Evolutionary conservation across 768 basidiomycete species (phyloP), one percentile per base, ranked within the genome.

Genomic region (Phaeolepiota aurea): DNA sequence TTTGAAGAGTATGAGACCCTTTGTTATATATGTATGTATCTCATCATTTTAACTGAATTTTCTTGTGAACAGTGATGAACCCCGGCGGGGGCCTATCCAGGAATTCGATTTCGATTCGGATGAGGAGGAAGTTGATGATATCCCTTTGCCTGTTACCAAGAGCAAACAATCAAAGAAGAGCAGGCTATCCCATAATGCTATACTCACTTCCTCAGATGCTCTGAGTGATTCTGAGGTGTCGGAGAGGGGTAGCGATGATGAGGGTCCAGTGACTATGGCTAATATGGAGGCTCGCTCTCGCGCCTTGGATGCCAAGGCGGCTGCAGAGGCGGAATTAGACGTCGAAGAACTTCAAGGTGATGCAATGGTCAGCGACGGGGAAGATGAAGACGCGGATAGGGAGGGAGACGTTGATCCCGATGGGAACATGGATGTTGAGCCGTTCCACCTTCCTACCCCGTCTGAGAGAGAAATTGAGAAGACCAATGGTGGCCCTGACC

Each of bases 231-330:
- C 25, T n/a, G 33, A 25, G 10, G 22, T 14, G 23, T 71, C 71
- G 13, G 63, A 67, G 31, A 70, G 62, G 4, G 66, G 66, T 10
- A 71, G 71, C n/a, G 66, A 69, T 34, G 71, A 68, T 5, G 72
- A 71, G 32, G 67, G 47, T 10, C 82, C 67, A 38, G 61, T 81
- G 22, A 91, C 87, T 4, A 78, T 79, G 62, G 74, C 73, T 18
- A 91, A 89, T 52, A 87, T 91, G 73, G 88, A 85, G 47, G 75
- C 78, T 25, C 79, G 79, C 19, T 90, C 88, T 33, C 77, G 77
- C 41, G 85, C 84, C 38, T 60, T 90, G 37, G 88, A 91, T 49
- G 79, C 70, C 15, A 64, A 71, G 48, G 79, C 77, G 4, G 71
- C 69, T 18, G 76, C 64, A 9, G 85, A 89, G 42, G 86, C 81